Conservation (phyloP, 768 basidiomycete genomes). For the Termitomyces bulborhizus region DNA sequence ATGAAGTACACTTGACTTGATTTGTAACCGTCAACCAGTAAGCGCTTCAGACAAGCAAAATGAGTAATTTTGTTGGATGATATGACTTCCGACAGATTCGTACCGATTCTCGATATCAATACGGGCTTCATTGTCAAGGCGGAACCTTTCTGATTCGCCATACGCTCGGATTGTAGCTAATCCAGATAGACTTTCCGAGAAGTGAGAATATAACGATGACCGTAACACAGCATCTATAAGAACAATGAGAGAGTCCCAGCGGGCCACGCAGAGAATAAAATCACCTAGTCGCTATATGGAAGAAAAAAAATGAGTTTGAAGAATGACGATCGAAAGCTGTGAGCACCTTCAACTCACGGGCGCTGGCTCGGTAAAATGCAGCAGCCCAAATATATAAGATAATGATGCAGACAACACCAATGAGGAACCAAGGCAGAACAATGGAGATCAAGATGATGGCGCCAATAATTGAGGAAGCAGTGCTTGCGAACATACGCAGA, state of each 20-base stretch:
- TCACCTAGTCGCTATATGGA: constrained; percentile 45
- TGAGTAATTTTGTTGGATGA: neutral
- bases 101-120: constrained; percentile 82
- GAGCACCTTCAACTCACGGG: constrained; percentile 75
- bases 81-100: neutral
- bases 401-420: constrained; percentile 58
- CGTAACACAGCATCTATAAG: constrained; percentile 75
- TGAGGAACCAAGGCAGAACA: constrained; percentile 79
- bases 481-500: constrained; percentile 64
- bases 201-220: constrained; percentile 85
- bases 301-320: neutral
- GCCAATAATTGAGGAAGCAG: constrained; percentile 60
- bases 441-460: constrained; percentile 76
- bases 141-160: constrained; percentile 72
- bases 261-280: constrained; percentile 5
- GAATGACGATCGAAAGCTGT: neutral
- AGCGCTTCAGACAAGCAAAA: constrained; percentile 35
- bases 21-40: constrained; percentile 86
- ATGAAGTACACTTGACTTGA: constrained; percentile 41
- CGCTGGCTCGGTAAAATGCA: constrained; percentile 78
- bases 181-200: constrained; percentile 86
- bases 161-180: constrained; percentile 87
- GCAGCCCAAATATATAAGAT: constrained; percentile 66
- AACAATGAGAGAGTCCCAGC: neutral
- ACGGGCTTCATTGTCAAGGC: constrained; percentile 63